Conservation (phyloP, 345 rosid genomes). For the Salix arbutifolia region DNA sequence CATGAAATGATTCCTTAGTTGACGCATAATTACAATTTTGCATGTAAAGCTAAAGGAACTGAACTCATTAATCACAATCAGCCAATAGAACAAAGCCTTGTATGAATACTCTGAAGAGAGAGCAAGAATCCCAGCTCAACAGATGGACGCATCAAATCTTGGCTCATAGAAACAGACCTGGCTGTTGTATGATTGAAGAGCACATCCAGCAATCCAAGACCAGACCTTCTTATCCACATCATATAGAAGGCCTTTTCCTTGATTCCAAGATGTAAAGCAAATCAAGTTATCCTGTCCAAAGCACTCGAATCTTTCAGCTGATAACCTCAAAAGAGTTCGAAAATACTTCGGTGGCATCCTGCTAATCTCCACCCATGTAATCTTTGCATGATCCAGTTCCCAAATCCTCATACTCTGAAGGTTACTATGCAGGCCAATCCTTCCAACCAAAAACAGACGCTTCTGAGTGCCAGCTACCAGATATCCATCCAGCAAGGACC, state of each 20-base stretch:
- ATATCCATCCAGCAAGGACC: slow-evolving; percentile 88
- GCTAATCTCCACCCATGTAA: slow-evolving; percentile 83
- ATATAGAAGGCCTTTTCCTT: slow-evolving; percentile 82
- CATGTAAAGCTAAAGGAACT: slow-evolving; percentile 1
- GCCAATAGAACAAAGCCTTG: background rate
- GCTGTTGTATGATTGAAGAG: slow-evolving; percentile 92
- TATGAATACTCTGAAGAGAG: background rate
- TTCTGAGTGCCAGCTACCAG: slow-evolving; percentile 92
- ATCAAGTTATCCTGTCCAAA: slow-evolving; percentile 94
- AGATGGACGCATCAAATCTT: slow-evolving; percentile 74
- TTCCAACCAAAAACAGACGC: slow-evolving; percentile 84
- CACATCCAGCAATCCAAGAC: slow-evolving; percentile 97
- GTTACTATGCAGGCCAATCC: slow-evolving; percentile 92
- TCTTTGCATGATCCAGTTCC: slow-evolving; percentile 84
- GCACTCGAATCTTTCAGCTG: slow-evolving; percentile 97
- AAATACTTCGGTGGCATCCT: slow-evolving; percentile 93
- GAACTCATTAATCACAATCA: slow-evolving; percentile 8
- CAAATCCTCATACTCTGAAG: slow-evolving; percentile 94
- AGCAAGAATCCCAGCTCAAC: slow-evolving; percentile 20
- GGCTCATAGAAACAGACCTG: slow-evolving; percentile 98
- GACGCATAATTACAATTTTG: background rate
- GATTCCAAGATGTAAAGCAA: slow-evolving; percentile 98
- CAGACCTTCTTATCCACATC: slow-evolving; percentile 87
- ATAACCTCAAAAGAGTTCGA: slow-evolving; percentile 75
- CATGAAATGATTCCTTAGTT: slow-evolving; percentile 9